phyloP scores from a whole-genome alignment of 1,284 basidiomycete species.

The Porogramme epimiltina region DNA sequence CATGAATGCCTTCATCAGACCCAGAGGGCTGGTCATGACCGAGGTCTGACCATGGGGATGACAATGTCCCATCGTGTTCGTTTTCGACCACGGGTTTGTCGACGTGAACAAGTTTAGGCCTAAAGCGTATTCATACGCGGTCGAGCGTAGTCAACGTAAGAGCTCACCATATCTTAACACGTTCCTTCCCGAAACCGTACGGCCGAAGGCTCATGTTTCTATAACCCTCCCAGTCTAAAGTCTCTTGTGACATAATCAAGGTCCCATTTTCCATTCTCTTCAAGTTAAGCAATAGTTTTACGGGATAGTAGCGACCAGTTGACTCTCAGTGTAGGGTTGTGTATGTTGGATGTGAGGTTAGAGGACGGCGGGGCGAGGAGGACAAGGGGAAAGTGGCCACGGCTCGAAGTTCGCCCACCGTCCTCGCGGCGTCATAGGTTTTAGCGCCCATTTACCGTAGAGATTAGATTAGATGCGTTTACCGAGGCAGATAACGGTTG shows the following conservation, averaged over 20 bases:
- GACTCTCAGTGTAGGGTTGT: too few relatives aligned
- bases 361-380: too few relatives aligned
- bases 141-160: constrained; percentile 2
- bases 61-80: constrained; percentile 5
- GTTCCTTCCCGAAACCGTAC: constrained; percentile 62
- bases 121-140: constrained; percentile 30
- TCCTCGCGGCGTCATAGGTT: too few relatives aligned
- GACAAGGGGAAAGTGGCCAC: too few relatives aligned
- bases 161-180: constrained; percentile 59
- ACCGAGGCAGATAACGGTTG: too few relatives aligned
- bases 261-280: too few relatives aligned
- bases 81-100: constrained; percentile 1
- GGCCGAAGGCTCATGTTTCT: constrained; percentile 52
- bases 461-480: background rate
- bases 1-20: background rate
- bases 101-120: constrained; percentile 50
- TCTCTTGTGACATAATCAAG: background rate
- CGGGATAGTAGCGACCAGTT: too few relatives aligned
- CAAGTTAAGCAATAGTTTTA: too few relatives aligned
- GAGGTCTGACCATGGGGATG: constrained; percentile 4
- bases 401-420: too few relatives aligned
- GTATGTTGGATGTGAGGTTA: too few relatives aligned
- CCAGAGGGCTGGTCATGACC: background rate
- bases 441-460: too few relatives aligned
- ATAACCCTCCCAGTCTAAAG: constrained; percentile 50